Evolutionary conservation across 148 eudicot species (phyloP).

Genomic region (Drosera capensis): DNA sequence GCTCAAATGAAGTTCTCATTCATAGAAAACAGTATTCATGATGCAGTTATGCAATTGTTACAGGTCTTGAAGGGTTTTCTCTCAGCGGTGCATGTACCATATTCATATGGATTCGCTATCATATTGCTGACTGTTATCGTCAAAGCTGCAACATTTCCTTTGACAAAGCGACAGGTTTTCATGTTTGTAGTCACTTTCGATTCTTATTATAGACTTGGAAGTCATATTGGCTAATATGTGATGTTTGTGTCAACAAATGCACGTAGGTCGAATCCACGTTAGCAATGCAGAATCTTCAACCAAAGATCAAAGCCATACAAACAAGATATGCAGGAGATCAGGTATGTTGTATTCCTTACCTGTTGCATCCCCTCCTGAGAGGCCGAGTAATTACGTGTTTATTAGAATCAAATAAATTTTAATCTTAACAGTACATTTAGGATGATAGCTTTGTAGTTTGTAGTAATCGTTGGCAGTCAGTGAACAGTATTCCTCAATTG

Average conservation of each 20-base stretch:
- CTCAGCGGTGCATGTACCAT: constrained; percentile 56
- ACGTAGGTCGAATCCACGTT: constrained; percentile 85
- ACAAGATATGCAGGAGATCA: constrained; percentile 98
- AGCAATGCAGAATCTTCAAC: constrained; percentile 99
- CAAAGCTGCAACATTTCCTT: constrained; percentile 57
- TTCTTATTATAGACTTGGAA: not conserved
- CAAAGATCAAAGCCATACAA: constrained; percentile 97
- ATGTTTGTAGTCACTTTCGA: not conserved
- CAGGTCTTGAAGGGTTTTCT: constrained; percentile 78
- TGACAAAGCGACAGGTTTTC: constrained; percentile 80
- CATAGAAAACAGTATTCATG: not conserved
- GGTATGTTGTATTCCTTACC: constrained; percentile 24
- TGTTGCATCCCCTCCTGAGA: too few species aligned
- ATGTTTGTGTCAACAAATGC: constrained; percentile 1
- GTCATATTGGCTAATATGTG: not conserved
- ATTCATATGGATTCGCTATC: constrained; percentile 82
- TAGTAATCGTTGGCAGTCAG: too few species aligned
- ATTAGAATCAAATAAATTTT: too few species aligned
- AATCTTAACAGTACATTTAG: too few species aligned
- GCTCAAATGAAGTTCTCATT: not conserved
- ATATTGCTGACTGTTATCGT: constrained; percentile 77
- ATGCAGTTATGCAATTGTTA: not conserved
- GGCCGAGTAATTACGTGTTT: too few species aligned
- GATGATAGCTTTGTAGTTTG: too few species aligned
- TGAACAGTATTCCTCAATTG: too few species aligned